Evolutionary conservation across 306 rosid species (phyloP), one percentile per base, ranked within the genome.

Genomic region (Fragaria nilgerrensis): DNA sequence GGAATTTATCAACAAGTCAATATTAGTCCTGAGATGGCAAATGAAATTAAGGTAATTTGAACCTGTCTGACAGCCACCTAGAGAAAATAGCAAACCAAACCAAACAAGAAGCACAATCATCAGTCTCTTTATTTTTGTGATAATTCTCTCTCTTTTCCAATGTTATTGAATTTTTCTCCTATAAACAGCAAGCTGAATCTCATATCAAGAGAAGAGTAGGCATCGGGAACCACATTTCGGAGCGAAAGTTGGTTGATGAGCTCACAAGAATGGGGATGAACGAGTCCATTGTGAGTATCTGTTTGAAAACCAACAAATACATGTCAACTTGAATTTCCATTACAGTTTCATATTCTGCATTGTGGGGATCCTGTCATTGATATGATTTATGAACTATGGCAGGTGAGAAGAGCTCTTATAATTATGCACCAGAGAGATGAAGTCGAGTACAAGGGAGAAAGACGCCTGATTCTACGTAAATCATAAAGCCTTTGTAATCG

Each of bases 361-460:
- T 41, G 1, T 55, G 37, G 4, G 16, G 23, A 37, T 14, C 16
- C 58, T 5, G 34, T 17, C 32, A 15, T 47, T 62, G 45, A 61
- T 43, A 20, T 61, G 2, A 27, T 9, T 5, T 10, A 10, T 61
- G 8, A 74, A 41, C 64, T 71, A 68, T 81, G 61, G 81, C 97
- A 95, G 99, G 97, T 95, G 74, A 90, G 99, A 85, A 90, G 97
- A 85, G 99, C 99, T 73, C 97, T 95, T 55, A 76, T 95, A 77
- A 88, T 91, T 69, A 95, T 95, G 99, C 99, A 95, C 85, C 99
- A 92, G 86, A 89, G 97, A 82, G 99, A 95, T 10, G 99, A 95
- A 89, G 93, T 95, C n/a, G 97, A 95, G 76, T 95, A 95, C 86
- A 95, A 92, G 85, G 85, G 99, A 80, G 99, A 92, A 74, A 89